Base-by-base conservation (phyloP, 1,284 basidiomycete species). In the Sporisorium sorghi region DNA sequence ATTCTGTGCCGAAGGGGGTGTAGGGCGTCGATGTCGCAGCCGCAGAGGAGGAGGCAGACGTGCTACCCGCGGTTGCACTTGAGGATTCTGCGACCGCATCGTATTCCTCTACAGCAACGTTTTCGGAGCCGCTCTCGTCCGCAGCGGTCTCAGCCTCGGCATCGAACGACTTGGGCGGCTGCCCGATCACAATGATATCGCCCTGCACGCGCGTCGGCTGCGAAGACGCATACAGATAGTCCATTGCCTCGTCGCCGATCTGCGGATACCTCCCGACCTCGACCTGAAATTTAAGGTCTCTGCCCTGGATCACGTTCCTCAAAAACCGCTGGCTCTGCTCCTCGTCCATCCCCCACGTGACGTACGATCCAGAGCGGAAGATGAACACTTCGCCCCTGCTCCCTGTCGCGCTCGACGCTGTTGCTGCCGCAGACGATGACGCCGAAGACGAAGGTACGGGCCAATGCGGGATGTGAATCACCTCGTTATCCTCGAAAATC, bases 221-320 rank as follows among this genome's bases (percentile, higher is more conserved):
- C 15, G 73, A 66, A 0, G 68, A 49, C 6, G 77, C 58, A 23
- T 73, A 69, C 43, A 83, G 73, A 33, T 76, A 83, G 46, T 83
- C 82, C 81, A 84, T 82, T 11, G 68, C 80, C 49, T 84, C 82
- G 51, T 84, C 82, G 32, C 82, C 82, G 15, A 81, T 62, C 43
- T 78, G 73, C 1, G 59, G 50, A 37, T 82, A 82, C 17, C 54
- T 50, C 3, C 54, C 70, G 0, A 68, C 35, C 46, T 84, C 82
- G 19, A 81, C 69, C 30, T 59, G 55, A 37, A 28, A 51, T 56
- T 71, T 46, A 10, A 62, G 51, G 47, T 64, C 52, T 26, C 74
- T 56, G 1, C 73, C 76, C 28, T 74, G 74, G 12, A 82, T 76
- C 4, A 83, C 77, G 15, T 55, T 67, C 24, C 74, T 47, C 28